Evolutionary conservation across 2,329 filamentous ascomycete species (phyloP).

Genomic region (Microdochium bolleyi): DNA sequence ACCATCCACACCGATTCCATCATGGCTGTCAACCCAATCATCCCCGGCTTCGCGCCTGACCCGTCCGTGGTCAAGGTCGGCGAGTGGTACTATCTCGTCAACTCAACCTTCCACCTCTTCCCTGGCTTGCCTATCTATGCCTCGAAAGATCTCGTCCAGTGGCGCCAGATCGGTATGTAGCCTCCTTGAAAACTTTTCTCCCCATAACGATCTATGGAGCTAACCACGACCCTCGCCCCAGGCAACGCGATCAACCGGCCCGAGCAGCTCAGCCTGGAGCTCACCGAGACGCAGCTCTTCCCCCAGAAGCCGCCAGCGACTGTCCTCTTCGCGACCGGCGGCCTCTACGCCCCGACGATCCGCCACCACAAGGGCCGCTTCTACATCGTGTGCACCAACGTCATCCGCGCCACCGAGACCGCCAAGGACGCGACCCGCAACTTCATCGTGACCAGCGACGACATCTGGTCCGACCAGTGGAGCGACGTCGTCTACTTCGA

Average conservation of each 20-base stretch:
- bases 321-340: conserved; percentile 16
- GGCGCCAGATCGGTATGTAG: conserved; percentile 24
- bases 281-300: background rate
- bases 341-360: conserved; percentile 24
- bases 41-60: conserved; percentile 42
- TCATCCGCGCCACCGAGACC: conserved; percentile 28
- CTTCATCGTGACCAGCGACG: conserved; percentile 17
- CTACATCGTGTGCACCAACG: conserved; percentile 22
- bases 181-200: background rate
- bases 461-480: conserved; percentile 5
- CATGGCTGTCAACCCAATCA: conserved; percentile 28
- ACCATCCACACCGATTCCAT: background rate
- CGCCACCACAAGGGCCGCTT: conserved; percentile 19
- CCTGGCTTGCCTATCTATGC: conserved; percentile 45
- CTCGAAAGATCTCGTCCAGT: conserved; percentile 40
- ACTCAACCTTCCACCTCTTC: conserved; percentile 42
- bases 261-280: conserved; percentile 21
- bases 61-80: conserved; percentile 34
- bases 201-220: background rate
- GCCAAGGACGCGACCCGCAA: conserved; percentile 27
- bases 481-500: conserved; percentile 19
- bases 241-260: conserved; percentile 27
- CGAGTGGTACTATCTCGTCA: conserved; percentile 20
- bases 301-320: conserved; percentile 13
- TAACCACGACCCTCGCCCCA: conserved; percentile 6